Conservation (phyloP, 495 filamentous ascomycete species). For the Neurospora sp. region DNA sequence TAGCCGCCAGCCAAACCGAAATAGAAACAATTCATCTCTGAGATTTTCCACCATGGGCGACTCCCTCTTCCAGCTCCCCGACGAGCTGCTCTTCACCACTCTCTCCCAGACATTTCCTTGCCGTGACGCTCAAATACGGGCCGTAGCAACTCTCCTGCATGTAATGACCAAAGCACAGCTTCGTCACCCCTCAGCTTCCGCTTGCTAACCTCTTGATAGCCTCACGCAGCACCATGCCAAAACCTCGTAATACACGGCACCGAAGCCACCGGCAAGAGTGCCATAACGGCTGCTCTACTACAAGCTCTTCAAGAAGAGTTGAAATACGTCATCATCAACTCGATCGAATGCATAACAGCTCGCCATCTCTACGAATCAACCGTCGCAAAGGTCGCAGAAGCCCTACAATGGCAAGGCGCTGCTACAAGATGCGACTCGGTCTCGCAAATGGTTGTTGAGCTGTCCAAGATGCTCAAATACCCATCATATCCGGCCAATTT, state of each 20-base stretch:
- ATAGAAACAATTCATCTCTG: not conserved
- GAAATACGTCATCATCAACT: constrained; percentile 60
- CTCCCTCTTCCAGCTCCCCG: constrained; percentile 36
- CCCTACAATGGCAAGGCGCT: constrained; percentile 34
- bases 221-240: constrained; percentile 34
- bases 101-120: constrained; percentile 46
- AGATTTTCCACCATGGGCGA: constrained; percentile 3
- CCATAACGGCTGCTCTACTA: constrained; percentile 56
- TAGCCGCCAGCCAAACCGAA: not conserved
- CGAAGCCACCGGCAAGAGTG: constrained; percentile 86
- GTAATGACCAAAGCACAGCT: constrained; percentile 30
- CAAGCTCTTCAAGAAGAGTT: constrained; percentile 3
- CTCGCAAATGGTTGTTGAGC: constrained; percentile 58
- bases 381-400: constrained; percentile 42
- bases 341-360: constrained; percentile 77
- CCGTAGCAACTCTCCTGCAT: constrained; percentile 51
- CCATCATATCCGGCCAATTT: constrained; percentile 22
- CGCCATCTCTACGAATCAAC: constrained; percentile 75
- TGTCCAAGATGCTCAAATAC: constrained; percentile 49
- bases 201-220: constrained; percentile 13
- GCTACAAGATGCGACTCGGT: constrained; percentile 63
- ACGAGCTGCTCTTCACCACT: constrained; percentile 41
- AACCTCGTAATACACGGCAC: constrained; percentile 74
- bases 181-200: not conserved
- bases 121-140: constrained; percentile 52